Evolutionary conservation across 2,329 filamentous ascomycete genomes (phyloP).

Genomic region (Pyrenochaeta sp.): DNA sequence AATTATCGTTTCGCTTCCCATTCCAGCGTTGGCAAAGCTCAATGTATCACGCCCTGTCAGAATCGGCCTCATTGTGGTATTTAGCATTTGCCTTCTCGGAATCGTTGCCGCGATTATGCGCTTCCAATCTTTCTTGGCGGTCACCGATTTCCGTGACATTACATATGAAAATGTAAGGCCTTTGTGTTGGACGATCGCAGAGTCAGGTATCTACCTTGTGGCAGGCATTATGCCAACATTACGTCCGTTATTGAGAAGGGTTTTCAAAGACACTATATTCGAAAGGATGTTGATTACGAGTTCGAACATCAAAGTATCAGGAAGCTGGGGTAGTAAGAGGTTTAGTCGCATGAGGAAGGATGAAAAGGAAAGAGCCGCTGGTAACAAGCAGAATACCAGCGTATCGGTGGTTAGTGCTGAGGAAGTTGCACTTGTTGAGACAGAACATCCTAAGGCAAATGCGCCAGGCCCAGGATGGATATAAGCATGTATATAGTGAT

Average conservation of each 20-base stretch:
- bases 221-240: constrained; percentile 29
- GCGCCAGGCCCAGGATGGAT: background rate
- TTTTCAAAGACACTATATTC: constrained; percentile 17
- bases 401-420: background rate
- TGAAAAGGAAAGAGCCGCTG: background rate
- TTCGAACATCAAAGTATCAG: constrained; percentile 5
- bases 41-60: constrained; percentile 16
- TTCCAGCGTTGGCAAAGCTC: constrained; percentile 23
- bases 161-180: constrained; percentile 23
- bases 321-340: constrained; percentile 11
- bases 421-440: background rate
- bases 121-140: constrained; percentile 18
- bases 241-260: constrained; percentile 19
- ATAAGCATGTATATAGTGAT: background rate
- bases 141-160: constrained; percentile 24
- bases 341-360: constrained; percentile 8
- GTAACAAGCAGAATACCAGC: background rate
- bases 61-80: constrained; percentile 16
- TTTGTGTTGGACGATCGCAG: constrained; percentile 29
- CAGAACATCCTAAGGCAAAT: background rate
- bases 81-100: constrained; percentile 19
- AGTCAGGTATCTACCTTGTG: constrained; percentile 29
- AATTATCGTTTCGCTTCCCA: constrained; percentile 23
- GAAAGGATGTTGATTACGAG: constrained; percentile 17
- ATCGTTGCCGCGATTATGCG: constrained; percentile 28